These are phyloP conservation scores for Triticum dicoccoides DNA, from an alignment of 176 grass and related monocot genomes.

Conservation along the genomic window DNA sequence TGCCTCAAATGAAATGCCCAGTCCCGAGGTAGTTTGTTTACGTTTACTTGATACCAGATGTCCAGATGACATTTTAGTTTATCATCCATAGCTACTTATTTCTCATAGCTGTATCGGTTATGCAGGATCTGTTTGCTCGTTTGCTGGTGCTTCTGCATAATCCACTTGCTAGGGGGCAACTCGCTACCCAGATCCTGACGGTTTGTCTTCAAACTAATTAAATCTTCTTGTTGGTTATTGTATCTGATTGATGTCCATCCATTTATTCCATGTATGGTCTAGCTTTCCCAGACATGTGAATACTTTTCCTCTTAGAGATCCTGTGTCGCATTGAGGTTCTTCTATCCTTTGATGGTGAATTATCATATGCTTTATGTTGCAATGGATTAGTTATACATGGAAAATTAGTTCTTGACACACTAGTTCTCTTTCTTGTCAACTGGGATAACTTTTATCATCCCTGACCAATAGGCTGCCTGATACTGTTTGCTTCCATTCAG, in stretches of 20 bases:
- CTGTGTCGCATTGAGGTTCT: slow-evolving; percentile 1
- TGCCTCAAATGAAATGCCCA: slow-evolving; percentile 70
- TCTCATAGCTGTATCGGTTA: slow-evolving; percentile 17
- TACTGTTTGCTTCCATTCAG: slow-evolving; percentile 22
- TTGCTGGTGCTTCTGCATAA: slow-evolving; percentile 93
- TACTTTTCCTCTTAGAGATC: slow-evolving; percentile 9
- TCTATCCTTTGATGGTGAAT: slow-evolving; percentile 7
- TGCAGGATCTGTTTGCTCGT: slow-evolving; percentile 96
- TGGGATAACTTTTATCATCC: slow-evolving; percentile 1
- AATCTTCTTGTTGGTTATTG: slow-evolving; percentile 12
- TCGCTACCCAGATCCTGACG: slow-evolving; percentile 82
- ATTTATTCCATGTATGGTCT: slow-evolving; percentile 3
- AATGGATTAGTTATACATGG: not conserved
- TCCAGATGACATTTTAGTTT: slow-evolving; percentile 34
- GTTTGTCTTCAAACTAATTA: slow-evolving; percentile 53
- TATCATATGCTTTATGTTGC: not conserved
- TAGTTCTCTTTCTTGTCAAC: slow-evolving; percentile 12
- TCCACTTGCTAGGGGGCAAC: slow-evolving; percentile 88
- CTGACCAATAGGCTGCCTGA: not conserved
- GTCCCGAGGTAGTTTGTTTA: slow-evolving; percentile 61
- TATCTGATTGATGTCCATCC: slow-evolving; percentile 14
- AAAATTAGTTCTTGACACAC: not conserved
- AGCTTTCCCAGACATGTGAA: not conserved
- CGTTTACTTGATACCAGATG: slow-evolving; percentile 32
- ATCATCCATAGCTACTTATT: slow-evolving; percentile 30